These are phyloP conservation scores for Cicer chorassanicum DNA, from an alignment of 306 rosid species.

Conservation along the genomic window DNA sequence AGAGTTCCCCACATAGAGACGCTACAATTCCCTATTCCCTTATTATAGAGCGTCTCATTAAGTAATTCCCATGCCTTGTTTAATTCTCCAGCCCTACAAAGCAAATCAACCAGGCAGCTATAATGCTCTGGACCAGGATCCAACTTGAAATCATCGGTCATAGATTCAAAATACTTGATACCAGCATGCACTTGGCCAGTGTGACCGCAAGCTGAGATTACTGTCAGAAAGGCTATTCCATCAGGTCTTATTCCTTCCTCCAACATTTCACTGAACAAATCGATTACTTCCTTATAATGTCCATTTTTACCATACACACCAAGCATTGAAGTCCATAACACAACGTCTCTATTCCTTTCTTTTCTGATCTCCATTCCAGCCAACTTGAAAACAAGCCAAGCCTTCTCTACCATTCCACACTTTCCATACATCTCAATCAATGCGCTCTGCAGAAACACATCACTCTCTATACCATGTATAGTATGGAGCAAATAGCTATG, in stretches of 20 bases:
- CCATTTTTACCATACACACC: slow-evolving; percentile 78
- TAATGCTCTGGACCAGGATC: slow-evolving; percentile 77
- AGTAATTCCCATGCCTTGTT: slow-evolving; percentile 70
- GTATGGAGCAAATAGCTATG: slow-evolving; percentile 62
- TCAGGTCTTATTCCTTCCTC: slow-evolving; percentile 69
- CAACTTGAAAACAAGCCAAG: slow-evolving; percentile 61
- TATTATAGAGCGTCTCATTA: slow-evolving; percentile 44
- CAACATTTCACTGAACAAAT: slow-evolving; percentile 65
- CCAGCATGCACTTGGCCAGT: slow-evolving; percentile 75
- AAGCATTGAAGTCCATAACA: slow-evolving; percentile 81
- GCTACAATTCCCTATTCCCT: slow-evolving; percentile 45
- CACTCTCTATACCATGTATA: slow-evolving; percentile 50
- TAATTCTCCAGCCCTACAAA: slow-evolving; percentile 81
- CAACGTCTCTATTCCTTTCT: slow-evolving; percentile 61
- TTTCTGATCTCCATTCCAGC: slow-evolving; percentile 53
- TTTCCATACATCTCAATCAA: slow-evolving; percentile 83
- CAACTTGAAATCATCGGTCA: slow-evolving; percentile 62
- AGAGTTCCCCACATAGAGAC: slow-evolving; percentile 80
- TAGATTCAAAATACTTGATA: slow-evolving; percentile 70
- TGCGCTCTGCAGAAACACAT: slow-evolving; percentile 68
- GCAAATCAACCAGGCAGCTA: slow-evolving; percentile 74
- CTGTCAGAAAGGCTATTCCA: slow-evolving; percentile 68
- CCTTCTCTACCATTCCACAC: slow-evolving; percentile 69
- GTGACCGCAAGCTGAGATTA: slow-evolving; percentile 74
- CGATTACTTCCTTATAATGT: slow-evolving; percentile 57